A percentile compares a stretch with the other conserved stretches of the same genome.
phyloP scores from a whole-genome alignment of 257 asterid genomes.

The Fraxinus quadrangulata region DNA sequence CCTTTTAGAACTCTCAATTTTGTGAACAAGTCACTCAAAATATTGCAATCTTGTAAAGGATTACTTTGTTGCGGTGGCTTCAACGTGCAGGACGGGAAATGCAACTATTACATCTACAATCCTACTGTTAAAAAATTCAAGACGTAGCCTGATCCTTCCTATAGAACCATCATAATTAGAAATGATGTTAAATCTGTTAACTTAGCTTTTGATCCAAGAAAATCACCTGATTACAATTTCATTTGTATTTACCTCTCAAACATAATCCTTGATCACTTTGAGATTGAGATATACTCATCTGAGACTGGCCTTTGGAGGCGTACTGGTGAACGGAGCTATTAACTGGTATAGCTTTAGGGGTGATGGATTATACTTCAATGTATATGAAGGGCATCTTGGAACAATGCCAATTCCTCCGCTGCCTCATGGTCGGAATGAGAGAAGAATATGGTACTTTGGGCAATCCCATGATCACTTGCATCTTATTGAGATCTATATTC shows the following conservation, averaged over 20 bases:
- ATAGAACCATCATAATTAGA: too few relatives aligned
- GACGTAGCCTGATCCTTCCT: not conserved
- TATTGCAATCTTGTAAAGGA: conserved; percentile 18
- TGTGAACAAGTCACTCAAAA: not conserved
- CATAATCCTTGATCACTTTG: not conserved
- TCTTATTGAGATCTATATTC: too few relatives aligned
- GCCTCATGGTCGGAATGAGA: not conserved
- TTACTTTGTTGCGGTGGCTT: not conserved
- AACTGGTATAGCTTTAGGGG: not conserved
- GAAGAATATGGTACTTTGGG: too few relatives aligned
- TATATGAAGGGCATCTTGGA: not conserved
- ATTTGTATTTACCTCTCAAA: not conserved
- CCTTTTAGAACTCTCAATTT: not conserved
- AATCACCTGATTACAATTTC: conserved; percentile 11
- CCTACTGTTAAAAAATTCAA: conserved; percentile 1
- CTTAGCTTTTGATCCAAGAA: conserved; percentile 19
- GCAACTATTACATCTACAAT: conserved; percentile 12
- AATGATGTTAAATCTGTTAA: not conserved
- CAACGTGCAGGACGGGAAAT: not conserved
- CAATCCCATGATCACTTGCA: too few relatives aligned
- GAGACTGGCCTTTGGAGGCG: conserved; percentile 3
- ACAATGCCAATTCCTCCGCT: not conserved
- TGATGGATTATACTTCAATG: not conserved
- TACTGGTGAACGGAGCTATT: not conserved
- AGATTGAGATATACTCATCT: conserved; percentile 18